Conservation (phyloP, 805 yeast species). For the Lachancea waltii region DNA sequence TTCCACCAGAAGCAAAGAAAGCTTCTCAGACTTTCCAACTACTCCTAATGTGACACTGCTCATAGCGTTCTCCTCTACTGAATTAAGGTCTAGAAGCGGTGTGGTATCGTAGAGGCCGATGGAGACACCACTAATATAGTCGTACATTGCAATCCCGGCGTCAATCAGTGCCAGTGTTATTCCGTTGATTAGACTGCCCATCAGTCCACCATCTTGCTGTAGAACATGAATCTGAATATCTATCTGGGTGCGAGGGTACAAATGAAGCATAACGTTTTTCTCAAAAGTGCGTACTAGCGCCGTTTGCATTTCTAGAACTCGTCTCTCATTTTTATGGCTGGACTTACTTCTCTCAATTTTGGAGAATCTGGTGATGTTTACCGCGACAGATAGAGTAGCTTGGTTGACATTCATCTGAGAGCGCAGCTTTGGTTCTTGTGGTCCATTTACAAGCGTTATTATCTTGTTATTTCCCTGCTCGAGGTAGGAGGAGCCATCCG, state of each 20-base stretch:
- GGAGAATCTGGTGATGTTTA: slow-evolving; percentile 76
- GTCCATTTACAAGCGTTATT: slow-evolving; percentile 81
- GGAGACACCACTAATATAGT: slow-evolving; percentile 73
- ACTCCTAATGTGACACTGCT: slow-evolving; percentile 77
- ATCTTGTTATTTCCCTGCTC: slow-evolving; percentile 91
- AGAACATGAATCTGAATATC: slow-evolving; percentile 68
- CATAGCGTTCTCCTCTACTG: slow-evolving; percentile 77
- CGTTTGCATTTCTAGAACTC: slow-evolving; percentile 61
- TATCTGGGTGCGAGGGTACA: slow-evolving; percentile 82
- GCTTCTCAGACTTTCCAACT: slow-evolving; percentile 73
- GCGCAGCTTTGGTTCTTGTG: slow-evolving; percentile 67
- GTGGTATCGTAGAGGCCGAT: slow-evolving; percentile 75
- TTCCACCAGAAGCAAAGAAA: slow-evolving; percentile 71
- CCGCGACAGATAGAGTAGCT: slow-evolving; percentile 55
- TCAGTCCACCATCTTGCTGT: slow-evolving; percentile 84
- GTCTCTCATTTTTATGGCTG: slow-evolving; percentile 54
- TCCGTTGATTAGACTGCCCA: slow-evolving; percentile 77
- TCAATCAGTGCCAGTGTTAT: slow-evolving; percentile 85
- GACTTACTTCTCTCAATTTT: slow-evolving; percentile 69
- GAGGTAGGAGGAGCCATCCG: slow-evolving; percentile 89
- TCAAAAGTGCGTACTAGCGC: slow-evolving; percentile 63
- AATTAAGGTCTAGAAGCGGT: slow-evolving; percentile 76
- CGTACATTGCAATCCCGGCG: slow-evolving; percentile 93
- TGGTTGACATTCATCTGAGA: slow-evolving; percentile 44
- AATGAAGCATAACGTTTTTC: slow-evolving; percentile 63